Evolutionary conservation across 2,329 filamentous ascomycete genomes (phyloP).

Genomic region (Cercospora sp.): DNA sequence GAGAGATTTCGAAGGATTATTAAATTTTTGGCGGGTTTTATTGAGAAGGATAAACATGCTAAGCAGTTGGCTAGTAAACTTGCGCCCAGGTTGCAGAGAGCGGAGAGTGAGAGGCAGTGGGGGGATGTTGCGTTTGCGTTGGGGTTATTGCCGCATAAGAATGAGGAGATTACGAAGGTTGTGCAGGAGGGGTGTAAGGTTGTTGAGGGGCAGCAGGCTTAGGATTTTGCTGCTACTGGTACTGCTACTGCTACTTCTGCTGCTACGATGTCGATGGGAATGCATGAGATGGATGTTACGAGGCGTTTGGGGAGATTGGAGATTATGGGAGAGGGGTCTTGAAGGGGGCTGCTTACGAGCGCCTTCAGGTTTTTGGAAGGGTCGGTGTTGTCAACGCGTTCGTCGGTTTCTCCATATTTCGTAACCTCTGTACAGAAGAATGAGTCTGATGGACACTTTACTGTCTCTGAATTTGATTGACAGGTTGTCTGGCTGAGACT

Average conservation of each 20-base stretch:
- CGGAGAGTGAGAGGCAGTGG: conserved; percentile 93
- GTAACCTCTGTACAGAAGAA: not conserved
- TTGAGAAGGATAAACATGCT: conserved; percentile 99
- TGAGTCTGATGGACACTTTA: not conserved
- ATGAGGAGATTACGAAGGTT: conserved; percentile 80
- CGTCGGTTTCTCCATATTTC: not conserved
- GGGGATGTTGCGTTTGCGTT: conserved; percentile 94
- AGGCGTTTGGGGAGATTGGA: not conserved
- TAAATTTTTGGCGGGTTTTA: conserved; percentile 90
- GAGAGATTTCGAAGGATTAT: conserved; percentile 84
- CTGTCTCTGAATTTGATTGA: not conserved
- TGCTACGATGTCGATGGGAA: no score
- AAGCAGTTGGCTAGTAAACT: conserved; percentile 92
- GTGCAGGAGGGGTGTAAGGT: conserved; percentile 70
- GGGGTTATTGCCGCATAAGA: conserved; percentile 86
- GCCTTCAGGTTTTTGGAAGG: not conserved
- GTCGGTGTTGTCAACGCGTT: no score
- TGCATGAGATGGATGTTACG: conserved; percentile 3
- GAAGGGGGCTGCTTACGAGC: not conserved
- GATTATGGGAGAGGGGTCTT: no score
- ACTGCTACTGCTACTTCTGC: no score
- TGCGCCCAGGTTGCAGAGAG: conserved; percentile 78
- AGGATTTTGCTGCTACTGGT: no score
- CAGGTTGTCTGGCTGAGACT: not conserved
- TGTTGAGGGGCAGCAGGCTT: conserved; percentile 39